phyloP scores from a whole-genome alignment of 2,329 filamentous ascomycete genomes.

The Aspergillus nomiae region DNA sequence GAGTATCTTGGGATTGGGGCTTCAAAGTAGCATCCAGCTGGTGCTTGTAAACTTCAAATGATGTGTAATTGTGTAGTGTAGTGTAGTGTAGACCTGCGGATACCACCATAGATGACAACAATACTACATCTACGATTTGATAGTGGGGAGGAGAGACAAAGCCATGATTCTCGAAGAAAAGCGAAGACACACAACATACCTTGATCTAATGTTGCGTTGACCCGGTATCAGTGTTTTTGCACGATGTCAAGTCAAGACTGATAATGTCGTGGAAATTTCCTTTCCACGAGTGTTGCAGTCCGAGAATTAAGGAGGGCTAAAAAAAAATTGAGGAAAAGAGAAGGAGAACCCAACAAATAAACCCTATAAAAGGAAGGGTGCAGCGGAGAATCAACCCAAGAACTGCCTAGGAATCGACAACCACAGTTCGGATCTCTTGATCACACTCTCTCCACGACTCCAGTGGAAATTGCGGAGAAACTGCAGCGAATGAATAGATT shows the following conservation, averaged over 20 bases:
- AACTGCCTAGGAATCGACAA: background rate
- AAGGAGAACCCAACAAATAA: background rate
- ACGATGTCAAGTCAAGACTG: background rate
- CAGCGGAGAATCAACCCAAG: background rate
- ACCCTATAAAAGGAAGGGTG: background rate
- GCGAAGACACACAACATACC: background rate
- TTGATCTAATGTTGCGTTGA: background rate
- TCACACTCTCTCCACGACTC: background rate
- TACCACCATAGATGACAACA: background rate
- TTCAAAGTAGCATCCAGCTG: slow-evolving; percentile 1
- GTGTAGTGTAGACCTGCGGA: background rate
- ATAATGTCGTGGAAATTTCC: background rate
- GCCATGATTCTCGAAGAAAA: background rate
- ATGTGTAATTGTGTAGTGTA: background rate
- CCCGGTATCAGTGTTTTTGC: background rate
- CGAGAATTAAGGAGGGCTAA: background rate
- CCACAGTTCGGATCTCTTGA: background rate
- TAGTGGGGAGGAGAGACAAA: background rate
- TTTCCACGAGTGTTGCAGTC: background rate
- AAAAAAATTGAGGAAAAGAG: background rate
- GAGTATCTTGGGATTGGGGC: background rate
- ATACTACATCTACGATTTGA: background rate
- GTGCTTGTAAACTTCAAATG: background rate
- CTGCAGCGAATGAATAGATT: background rate
- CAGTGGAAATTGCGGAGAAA: slow-evolving; percentile 5